Conservation (phyloP, 2,329 filamentous ascomycete species). For the Cercospora zeina region DNA sequence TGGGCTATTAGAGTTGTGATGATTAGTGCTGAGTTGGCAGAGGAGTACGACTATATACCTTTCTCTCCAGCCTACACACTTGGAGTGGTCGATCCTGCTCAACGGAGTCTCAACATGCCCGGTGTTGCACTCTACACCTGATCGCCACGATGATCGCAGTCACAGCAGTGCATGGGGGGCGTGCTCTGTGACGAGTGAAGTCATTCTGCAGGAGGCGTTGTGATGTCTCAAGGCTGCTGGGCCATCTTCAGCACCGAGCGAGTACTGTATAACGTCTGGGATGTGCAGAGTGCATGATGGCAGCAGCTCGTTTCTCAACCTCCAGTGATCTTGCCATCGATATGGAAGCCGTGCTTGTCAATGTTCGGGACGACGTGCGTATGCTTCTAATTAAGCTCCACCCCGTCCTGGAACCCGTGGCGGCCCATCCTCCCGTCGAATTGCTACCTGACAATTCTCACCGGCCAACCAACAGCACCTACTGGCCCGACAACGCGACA, state of each 20-base stretch:
- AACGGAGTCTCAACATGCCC: background rate
- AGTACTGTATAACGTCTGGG: background rate
- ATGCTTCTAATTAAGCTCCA: background rate
- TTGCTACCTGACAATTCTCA: background rate
- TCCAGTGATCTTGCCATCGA: background rate
- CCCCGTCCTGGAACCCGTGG: background rate
- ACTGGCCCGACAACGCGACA: conserved; percentile 1
- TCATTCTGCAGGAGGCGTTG: background rate
- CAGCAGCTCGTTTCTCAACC: background rate
- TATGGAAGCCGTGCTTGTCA: background rate
- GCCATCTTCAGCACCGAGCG: background rate
- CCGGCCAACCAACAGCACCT: background rate
- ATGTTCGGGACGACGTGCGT: conserved; percentile 1
- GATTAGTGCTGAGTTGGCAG: background rate
- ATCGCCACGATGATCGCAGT: background rate
- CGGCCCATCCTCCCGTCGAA: background rate
- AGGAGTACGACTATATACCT: background rate
- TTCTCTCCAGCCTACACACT: background rate
- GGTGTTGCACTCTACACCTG: background rate
- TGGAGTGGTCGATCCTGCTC: background rate
- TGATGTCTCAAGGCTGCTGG: background rate
- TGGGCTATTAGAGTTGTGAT: background rate
- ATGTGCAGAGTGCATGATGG: background rate
- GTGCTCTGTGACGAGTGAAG: background rate
- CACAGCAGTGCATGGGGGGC: background rate